These are phyloP conservation scores for Mucor saturninus DNA, from an alignment of 371 early-diverging fungal species.

Conservation along the genomic window DNA sequence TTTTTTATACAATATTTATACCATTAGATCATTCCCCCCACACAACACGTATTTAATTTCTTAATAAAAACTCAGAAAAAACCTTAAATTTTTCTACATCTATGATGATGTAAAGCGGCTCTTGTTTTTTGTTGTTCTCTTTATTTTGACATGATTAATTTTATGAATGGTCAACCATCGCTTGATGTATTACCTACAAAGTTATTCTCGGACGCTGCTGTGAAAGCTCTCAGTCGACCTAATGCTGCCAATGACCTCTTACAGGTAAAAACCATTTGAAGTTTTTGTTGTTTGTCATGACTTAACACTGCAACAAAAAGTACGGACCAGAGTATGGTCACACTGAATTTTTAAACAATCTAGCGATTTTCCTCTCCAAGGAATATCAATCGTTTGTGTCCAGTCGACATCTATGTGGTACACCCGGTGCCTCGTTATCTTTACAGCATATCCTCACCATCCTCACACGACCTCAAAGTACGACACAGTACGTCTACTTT, in stretches of 20 bases:
- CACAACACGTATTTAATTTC: too few relatives aligned
- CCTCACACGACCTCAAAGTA: conserved; percentile 33
- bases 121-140: conserved; percentile 3
- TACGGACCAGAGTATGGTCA: conserved; percentile 39
- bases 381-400: conserved; percentile 27
- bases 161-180: conserved; percentile 41
- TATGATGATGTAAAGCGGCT: not conserved
- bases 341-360: conserved; percentile 21
- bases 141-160: conserved; percentile 24
- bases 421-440: conserved; percentile 45
- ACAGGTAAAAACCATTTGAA: conserved; percentile 28
- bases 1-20: too few relatives aligned
- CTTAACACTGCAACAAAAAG: conserved; percentile 10
- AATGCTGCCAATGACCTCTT: conserved; percentile 29
- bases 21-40: not conserved
- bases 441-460: conserved; percentile 38
- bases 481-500: conserved; percentile 43
- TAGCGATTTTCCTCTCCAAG: conserved; percentile 35
- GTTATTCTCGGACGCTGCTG: conserved; percentile 28
- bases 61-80: too few relatives aligned
- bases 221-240: conserved; percentile 21
- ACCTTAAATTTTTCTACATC: too few relatives aligned
- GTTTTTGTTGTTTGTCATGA: not conserved
- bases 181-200: conserved; percentile 33
- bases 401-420: conserved; percentile 34